Conservation (phyloP, 192 early-diverging fungal genomes). For the Oehlia diaphana region DNA sequence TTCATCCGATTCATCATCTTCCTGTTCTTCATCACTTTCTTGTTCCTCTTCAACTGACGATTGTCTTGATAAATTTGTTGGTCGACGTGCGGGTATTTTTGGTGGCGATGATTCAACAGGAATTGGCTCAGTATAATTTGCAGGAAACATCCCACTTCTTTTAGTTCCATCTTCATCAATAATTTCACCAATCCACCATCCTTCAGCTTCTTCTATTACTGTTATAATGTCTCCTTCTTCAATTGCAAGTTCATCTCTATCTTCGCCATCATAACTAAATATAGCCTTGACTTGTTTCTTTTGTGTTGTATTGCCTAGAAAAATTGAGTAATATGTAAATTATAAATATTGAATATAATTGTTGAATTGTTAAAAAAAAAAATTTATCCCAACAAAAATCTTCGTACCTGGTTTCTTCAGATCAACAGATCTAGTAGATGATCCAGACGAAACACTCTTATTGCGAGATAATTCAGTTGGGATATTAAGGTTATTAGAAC, state of each 20-base stretch:
- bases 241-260: slow-evolving; percentile 78
- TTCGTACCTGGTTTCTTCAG: background rate
- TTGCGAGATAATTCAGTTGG: background rate
- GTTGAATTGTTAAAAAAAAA: background rate
- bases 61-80: background rate
- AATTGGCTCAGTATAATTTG: slow-evolving; percentile 83
- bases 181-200: slow-evolving; percentile 93
- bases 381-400: background rate
- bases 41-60: slow-evolving; percentile 31
- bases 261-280: slow-evolving; percentile 82
- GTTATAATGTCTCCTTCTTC: slow-evolving; percentile 84
- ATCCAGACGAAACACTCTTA: background rate
- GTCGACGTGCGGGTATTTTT: slow-evolving; percentile 31
- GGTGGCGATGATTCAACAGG: slow-evolving; percentile 29
- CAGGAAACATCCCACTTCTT: slow-evolving; percentile 86
- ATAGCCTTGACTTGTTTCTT: slow-evolving; percentile 69
- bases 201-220: slow-evolving; percentile 84
- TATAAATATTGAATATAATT: background rate
- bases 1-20: slow-evolving; percentile 36
- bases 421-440: background rate
- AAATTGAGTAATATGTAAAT: background rate
- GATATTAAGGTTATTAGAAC: background rate
- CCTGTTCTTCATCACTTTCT: background rate
- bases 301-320: background rate
- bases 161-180: slow-evolving; percentile 61